phyloP scores from a whole-genome alignment of 2,329 filamentous ascomycete species.

The Colletotrichum tropicicola region DNA sequence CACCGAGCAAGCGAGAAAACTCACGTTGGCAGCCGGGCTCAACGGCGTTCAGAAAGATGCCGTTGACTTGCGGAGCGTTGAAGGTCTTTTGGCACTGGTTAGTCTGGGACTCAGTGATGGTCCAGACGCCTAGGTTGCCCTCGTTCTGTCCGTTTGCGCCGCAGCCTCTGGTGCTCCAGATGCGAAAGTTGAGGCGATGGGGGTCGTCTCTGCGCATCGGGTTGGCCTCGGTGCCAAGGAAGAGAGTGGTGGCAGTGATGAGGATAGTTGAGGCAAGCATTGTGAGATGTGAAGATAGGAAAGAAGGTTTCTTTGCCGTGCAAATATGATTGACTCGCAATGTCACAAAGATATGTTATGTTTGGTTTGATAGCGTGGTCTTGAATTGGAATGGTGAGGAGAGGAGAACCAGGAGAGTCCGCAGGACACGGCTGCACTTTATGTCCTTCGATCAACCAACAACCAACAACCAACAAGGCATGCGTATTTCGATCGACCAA shows the following conservation, averaged over 20 bases:
- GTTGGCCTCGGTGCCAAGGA: conserved; percentile 3
- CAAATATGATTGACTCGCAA: too few species aligned
- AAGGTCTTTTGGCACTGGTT: background rate
- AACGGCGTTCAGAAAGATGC: background rate
- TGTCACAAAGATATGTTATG: background rate
- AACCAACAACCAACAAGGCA: too few species aligned
- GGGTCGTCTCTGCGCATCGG: conserved; percentile 5
- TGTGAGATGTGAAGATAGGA: background rate
- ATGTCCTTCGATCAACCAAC: too few species aligned
- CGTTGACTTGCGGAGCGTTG: conserved; percentile 1
- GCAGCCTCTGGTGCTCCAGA: conserved; percentile 15
- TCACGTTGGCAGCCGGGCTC: background rate
- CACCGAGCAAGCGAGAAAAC: background rate
- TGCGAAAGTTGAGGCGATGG: conserved; percentile 7
- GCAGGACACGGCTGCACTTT: too few species aligned
- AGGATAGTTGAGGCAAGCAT: background rate
- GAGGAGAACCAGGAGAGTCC: too few species aligned
- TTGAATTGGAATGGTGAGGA: too few species aligned
- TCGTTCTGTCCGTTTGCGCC: background rate
- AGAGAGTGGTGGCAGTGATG: background rate
- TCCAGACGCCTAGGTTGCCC: conserved; percentile 17
- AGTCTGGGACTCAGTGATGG: conserved; percentile 6
- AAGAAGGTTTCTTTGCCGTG: background rate
- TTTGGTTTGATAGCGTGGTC: too few species aligned
- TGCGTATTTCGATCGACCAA: too few species aligned